These are phyloP conservation scores for Xylariaceae sp. DNA, from an alignment of 2,329 filamentous ascomycete species.

Conservation along the genomic window DNA sequence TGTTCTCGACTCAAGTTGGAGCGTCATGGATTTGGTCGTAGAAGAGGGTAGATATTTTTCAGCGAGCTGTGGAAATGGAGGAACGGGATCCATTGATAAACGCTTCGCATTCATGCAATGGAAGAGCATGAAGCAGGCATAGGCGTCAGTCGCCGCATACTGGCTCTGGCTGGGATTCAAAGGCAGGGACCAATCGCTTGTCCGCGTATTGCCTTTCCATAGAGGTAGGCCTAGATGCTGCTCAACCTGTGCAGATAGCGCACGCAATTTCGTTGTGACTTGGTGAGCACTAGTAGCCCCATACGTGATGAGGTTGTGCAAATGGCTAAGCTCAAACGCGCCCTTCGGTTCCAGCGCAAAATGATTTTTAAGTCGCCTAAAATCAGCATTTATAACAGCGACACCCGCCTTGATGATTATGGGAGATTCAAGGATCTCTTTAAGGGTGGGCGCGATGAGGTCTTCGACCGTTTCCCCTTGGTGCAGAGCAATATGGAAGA, in stretches of 20 bases:
- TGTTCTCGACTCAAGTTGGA: slow-evolving; percentile 15
- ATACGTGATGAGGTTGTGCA: slow-evolving; percentile 29
- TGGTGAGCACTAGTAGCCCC: slow-evolving; percentile 1
- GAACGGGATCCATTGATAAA: slow-evolving; percentile 27
- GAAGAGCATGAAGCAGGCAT: slow-evolving; percentile 39
- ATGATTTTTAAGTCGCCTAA: slow-evolving; percentile 24
- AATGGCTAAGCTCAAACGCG: slow-evolving; percentile 37
- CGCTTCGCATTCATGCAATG: slow-evolving; percentile 37
- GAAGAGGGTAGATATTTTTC: slow-evolving; percentile 26
- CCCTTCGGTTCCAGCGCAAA: slow-evolving; percentile 32
- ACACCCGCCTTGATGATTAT: slow-evolving; percentile 36
- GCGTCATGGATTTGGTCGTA: background rate
- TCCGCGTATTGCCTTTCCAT: slow-evolving; percentile 29
- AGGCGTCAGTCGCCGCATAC: slow-evolving; percentile 36
- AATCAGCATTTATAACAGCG: slow-evolving; percentile 30
- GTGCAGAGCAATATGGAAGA: slow-evolving; percentile 38
- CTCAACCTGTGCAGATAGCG: slow-evolving; percentile 29
- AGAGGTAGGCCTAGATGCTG: slow-evolving; percentile 34
- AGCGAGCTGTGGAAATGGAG: slow-evolving; percentile 28
- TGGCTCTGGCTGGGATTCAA: slow-evolving; percentile 23
- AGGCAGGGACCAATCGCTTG: slow-evolving; percentile 32
- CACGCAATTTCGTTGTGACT: slow-evolving; percentile 27
- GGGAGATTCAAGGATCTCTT: slow-evolving; percentile 33
- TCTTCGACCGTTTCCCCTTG: slow-evolving; percentile 32
- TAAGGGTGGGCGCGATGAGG: slow-evolving; percentile 35